Conservation (phyloP, 2,329 filamentous ascomycete genomes). For the Hymenoscyphus albidus region DNA sequence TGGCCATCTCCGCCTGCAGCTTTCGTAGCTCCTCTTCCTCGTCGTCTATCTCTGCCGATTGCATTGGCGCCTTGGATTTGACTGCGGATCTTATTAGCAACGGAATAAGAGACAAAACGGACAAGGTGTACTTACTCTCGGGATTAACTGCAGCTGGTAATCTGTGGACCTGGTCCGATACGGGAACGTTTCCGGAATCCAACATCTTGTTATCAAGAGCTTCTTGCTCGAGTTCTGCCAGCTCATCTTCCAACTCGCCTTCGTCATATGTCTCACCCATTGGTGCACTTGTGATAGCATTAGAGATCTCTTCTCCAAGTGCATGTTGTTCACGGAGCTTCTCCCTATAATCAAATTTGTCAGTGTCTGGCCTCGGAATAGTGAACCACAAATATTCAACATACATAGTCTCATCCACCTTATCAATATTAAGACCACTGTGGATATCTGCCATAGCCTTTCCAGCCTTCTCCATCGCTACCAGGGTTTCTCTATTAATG, state of each 20-base stretch:
- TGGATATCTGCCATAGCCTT: constrained; percentile 93
- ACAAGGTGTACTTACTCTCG: constrained; percentile 61
- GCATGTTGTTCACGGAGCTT: constrained; percentile 86
- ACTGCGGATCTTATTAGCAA: constrained; percentile 36
- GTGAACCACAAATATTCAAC: constrained; percentile 37
- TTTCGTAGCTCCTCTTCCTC: constrained; percentile 93
- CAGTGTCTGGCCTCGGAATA: constrained; percentile 29
- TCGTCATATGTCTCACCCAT: constrained; percentile 75
- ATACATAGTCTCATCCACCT: constrained; percentile 93
- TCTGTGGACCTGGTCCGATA: constrained; percentile 70
- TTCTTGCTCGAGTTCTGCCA: constrained; percentile 86
- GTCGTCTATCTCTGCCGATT: constrained; percentile 71
- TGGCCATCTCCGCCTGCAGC: constrained; percentile 94
- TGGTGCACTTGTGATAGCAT: constrained; percentile 71
- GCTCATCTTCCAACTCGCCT: constrained; percentile 76
- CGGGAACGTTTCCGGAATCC: constrained; percentile 78
- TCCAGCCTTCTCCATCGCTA: constrained; percentile 88
- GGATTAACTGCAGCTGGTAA: constrained; percentile 71
- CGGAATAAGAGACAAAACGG: constrained; percentile 11
- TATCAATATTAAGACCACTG: constrained; percentile 83
- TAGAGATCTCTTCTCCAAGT: constrained; percentile 88
- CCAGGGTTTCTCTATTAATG: constrained; percentile 94
- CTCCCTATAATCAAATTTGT: constrained; percentile 58
- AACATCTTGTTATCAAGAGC: constrained; percentile 91
- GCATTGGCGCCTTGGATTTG: constrained; percentile 47